Base-by-base conservation (phyloP, 1,284 basidiomycete species). In the Exobasidium rhododendri region DNA sequence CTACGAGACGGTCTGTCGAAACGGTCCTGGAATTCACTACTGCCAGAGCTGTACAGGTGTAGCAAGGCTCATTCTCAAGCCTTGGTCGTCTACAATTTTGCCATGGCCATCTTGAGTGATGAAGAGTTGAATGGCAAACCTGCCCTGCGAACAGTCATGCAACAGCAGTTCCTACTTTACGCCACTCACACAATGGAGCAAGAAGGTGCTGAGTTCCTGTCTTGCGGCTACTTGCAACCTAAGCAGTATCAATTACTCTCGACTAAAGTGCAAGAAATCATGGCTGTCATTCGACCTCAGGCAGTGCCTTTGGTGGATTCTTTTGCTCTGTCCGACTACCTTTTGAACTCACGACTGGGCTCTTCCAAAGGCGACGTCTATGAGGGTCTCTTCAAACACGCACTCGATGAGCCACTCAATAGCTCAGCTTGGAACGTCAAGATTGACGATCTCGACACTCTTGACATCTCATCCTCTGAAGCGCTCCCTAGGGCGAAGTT, bases 141-240 rank as follows among this genome's bases (percentile, higher is more conserved):
- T 5, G 80, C 81, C 0, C 64, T 81, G 20, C 78, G 79, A 59
- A 67, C 71, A 29, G 69, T 81, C 51, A 80, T 81, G 62, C 77
- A 80, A 63, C 74, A 68, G 58, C 64, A 73, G 64, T 74, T 71
- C 58, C 58, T 74, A 20, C 61, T 74, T 5, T 73, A 62, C 58
- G 65, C 65, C 0, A 67, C 63, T 61, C 66, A 73, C 69, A 73
- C 69, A 14, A 74, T 74, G 76, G 66, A 71, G 35, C 31, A 64
- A 35, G 73, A 80, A 51, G 78, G 73, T 31, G 69, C 75, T 63
- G 81, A 81, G 46, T 81, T 81, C 71, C 67, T 81, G n/a, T 68
- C 75, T 2, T 79, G 71, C 1, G 79, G 80, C 28, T 81, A 81
- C 71, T 73, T 81, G 40, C 62, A 61, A 20, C 72, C 77, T 4